Evolutionary conservation across 352 stramenopile genomes (phyloP).

Genomic region (Albugo laibachii): DNA sequence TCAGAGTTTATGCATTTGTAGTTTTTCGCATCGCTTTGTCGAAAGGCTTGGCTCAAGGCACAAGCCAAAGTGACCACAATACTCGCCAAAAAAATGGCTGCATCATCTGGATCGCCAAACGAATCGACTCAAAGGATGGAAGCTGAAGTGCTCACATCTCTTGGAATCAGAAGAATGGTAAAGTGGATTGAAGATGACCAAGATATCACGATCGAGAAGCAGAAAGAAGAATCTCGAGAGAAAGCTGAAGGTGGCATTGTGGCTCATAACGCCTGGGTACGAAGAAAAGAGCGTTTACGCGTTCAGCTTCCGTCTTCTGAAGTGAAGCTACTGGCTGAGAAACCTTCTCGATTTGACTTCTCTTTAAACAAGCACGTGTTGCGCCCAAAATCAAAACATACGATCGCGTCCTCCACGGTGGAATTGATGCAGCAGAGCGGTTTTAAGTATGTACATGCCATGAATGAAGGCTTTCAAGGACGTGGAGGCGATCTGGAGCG

Average conservation of each 20-base stretch:
- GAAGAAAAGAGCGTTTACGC: constrained; percentile 55
- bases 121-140: constrained; percentile 13
- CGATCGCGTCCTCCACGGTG: constrained; percentile 42
- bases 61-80: constrained; percentile 54
- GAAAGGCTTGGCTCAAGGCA: constrained; percentile 49
- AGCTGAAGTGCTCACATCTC: constrained; percentile 26
- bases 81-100: constrained; percentile 33
- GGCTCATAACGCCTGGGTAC: constrained; percentile 58
- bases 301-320: constrained; percentile 25
- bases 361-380: constrained; percentile 40
- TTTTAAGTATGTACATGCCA: constrained; percentile 69
- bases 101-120: neutral
- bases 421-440: constrained; percentile 56
- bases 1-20: constrained; percentile 1
- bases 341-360: constrained; percentile 46
- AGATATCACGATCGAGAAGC: constrained; percentile 41
- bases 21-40: constrained; percentile 50
- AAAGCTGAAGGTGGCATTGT: constrained; percentile 51
- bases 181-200: constrained; percentile 55
- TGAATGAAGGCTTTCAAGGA: constrained; percentile 72
- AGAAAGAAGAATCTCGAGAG: constrained; percentile 44
- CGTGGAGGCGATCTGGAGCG: constrained; percentile 69
- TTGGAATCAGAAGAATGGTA: constrained; percentile 53
- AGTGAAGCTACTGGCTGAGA: constrained; percentile 1
- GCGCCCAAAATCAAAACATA: constrained; percentile 20